Base-by-base conservation (phyloP, 371 early-diverging fungal genomes). In the Mucor indicus region DNA sequence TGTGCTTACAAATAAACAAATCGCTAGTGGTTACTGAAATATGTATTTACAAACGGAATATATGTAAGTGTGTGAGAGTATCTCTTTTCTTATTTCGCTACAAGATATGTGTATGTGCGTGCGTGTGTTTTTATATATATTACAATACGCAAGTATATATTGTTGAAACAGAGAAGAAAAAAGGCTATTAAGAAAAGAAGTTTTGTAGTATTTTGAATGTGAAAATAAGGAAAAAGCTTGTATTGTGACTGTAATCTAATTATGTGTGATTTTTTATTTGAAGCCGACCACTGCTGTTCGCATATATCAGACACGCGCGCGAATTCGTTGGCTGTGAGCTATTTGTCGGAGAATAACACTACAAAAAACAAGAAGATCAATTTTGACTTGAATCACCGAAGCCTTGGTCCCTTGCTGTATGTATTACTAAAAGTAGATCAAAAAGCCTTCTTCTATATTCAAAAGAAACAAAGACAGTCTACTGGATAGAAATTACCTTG, bases 241-340 rank as follows among this genome's bases (percentile, higher is more conserved):
- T 24, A 38, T 44, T 31, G 55, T 55, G 55, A 55, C 55, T 55
- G 49, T 43, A 40, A 37, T 33, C 15, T 33, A 21, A 13, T 15
- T 51, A 29, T 30, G 17, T 21, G 31, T 22, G 20, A n/a, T 23
- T 42, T 50, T 37, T 22, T 41, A 37, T 47, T 38, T 23, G 24
- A 35, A 33, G 36, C 38, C 16, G 38, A 19, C 55, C 55, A 55
- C 44, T 48, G 48, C 22, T 25, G 15, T 31, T n/a, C n/a, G 37
- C 55, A 38, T 44, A 32, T 36, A 29, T 55, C 23, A 6, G 32
- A 38, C 55, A 55, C 55, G 55, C 48, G 55, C 31, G 22, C 55
- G 31, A 31, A 48, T 48, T 17, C 44, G 49, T 55, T 55, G 55
- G 55, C 15, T 38, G 38, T 31, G 44, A 55, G 15, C 29, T 17